Percentiles rank a stretch among this genome's conserved stretches.
phyloP scores from a whole-genome alignment of 2,329 filamentous ascomycete species.

The Ambrosiella cleistominuta region DNA sequence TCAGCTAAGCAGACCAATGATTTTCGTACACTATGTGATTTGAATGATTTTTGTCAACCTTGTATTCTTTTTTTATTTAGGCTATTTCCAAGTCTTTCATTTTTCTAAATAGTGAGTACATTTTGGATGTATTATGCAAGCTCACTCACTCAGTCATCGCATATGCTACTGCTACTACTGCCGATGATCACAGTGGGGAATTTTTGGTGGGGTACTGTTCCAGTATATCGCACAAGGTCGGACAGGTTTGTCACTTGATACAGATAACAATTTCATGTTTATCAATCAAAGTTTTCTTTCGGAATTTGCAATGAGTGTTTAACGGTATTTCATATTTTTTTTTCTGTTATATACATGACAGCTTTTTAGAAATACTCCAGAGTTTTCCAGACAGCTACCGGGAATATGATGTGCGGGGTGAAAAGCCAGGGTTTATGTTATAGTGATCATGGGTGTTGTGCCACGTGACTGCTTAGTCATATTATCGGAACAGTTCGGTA shows the following conservation, averaged over 20 bases:
- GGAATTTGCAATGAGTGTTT: too few species aligned
- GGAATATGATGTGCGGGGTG: not conserved
- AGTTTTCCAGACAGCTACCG: too few species aligned
- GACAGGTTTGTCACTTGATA: not conserved
- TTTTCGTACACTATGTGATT: not conserved
- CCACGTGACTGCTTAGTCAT: constrained; percentile 13
- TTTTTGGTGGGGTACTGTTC: not conserved
- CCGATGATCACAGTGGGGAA: not conserved
- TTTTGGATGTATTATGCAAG: not conserved
- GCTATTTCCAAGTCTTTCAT: not conserved
- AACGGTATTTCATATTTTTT: too few species aligned
- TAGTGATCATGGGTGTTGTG: not conserved
- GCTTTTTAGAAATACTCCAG: too few species aligned
- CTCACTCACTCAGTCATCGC: too few species aligned
- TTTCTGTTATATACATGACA: too few species aligned
- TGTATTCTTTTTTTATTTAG: not conserved
- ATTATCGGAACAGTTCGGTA: constrained; percentile 12
- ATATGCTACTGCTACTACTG: too few species aligned
- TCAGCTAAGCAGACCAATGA: not conserved
- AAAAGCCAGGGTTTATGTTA: not conserved
- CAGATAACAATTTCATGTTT: too few species aligned
- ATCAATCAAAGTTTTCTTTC: too few species aligned
- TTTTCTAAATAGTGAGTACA: not conserved
- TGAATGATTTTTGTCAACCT: not conserved
- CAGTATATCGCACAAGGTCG: not conserved